Percentiles rank a stretch among this genome's conserved stretches.
phyloP scores from a whole-genome alignment of 805 yeast genomes.

The Myxozyma kluyveri region DNA sequence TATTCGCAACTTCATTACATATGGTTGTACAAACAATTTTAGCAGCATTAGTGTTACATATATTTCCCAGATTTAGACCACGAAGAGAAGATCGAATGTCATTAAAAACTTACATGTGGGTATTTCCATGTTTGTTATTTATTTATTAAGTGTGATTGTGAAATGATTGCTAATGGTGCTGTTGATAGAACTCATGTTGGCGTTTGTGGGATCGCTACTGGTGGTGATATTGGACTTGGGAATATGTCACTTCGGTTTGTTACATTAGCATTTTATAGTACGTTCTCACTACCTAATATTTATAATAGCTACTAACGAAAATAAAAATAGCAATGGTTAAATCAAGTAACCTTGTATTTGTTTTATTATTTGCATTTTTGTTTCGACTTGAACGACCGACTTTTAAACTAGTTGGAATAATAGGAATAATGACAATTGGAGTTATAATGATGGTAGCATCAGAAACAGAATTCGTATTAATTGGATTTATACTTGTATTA shows the following conservation, averaged over 20 bases:
- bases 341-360: slow-evolving; percentile 84
- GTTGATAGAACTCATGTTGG: slow-evolving; percentile 55
- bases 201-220: slow-evolving; percentile 84
- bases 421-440: slow-evolving; percentile 74
- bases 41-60: slow-evolving; percentile 48
- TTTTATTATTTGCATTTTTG: slow-evolving; percentile 78
- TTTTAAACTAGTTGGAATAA: slow-evolving; percentile 65
- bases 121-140: slow-evolving; percentile 10
- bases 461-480: slow-evolving; percentile 29
- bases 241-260: slow-evolving; percentile 78
- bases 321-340: slow-evolving; percentile 65
- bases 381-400: slow-evolving; percentile 75
- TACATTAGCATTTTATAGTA: slow-evolving; percentile 77
- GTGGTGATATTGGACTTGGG: slow-evolving; percentile 92
- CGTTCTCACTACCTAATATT: slow-evolving; percentile 3
- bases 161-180: slow-evolving; percentile 37
- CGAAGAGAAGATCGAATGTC: slow-evolving; percentile 25
- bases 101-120: slow-evolving; percentile 24
- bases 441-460: slow-evolving; percentile 78
- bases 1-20: slow-evolving; percentile 79
- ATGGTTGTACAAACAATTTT: slow-evolving; percentile 65
- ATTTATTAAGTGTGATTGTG: slow-evolving; percentile 2
- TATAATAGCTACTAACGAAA: neutral
- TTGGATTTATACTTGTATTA: slow-evolving; percentile 75
- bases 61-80: slow-evolving; percentile 51